phyloP scores from a whole-genome alignment of 805 yeast species.

The Maudiozyma bulderi region DNA sequence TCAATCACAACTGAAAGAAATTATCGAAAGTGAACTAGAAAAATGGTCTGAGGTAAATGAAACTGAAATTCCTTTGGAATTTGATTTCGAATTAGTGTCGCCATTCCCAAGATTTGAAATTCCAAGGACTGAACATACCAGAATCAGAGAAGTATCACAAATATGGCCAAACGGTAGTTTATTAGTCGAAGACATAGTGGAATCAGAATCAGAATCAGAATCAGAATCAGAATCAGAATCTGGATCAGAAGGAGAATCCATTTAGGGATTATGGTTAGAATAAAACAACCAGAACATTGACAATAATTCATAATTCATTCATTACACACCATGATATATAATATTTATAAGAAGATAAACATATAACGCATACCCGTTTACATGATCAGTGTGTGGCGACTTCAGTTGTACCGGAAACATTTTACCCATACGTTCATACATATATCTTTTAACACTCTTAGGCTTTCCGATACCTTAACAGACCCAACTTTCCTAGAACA shows the following conservation, averaged over 20 bases:
- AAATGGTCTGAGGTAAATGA: constrained; percentile 6
- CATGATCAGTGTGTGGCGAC: too few relatives aligned
- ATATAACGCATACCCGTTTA: too few relatives aligned
- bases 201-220: constrained; percentile 5
- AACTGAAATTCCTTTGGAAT: constrained; percentile 19
- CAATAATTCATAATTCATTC: too few relatives aligned
- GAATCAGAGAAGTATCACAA: constrained; percentile 34
- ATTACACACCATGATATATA: too few relatives aligned
- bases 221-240: constrained; percentile 3
- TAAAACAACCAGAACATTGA: too few relatives aligned
- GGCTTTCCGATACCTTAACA: constrained; percentile 15
- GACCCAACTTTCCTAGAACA: constrained; percentile 41
- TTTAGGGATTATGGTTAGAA: too few relatives aligned
- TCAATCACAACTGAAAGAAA: constrained; percentile 4
- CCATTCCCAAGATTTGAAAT: constrained; percentile 55
- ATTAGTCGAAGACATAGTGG: constrained; percentile 38
- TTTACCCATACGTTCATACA: too few relatives aligned
- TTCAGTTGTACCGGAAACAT: too few relatives aligned
- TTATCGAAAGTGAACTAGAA: constrained; percentile 11
- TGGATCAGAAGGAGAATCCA: too few relatives aligned
- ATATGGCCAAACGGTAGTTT: constrained; percentile 70
- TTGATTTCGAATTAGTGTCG: constrained; percentile 48
- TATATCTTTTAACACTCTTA: neutral
- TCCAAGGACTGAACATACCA: constrained; percentile 21
- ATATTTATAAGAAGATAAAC: too few relatives aligned